Conservation (phyloP, 768 basidiomycete genomes). For the Boletus subparvulus region DNA sequence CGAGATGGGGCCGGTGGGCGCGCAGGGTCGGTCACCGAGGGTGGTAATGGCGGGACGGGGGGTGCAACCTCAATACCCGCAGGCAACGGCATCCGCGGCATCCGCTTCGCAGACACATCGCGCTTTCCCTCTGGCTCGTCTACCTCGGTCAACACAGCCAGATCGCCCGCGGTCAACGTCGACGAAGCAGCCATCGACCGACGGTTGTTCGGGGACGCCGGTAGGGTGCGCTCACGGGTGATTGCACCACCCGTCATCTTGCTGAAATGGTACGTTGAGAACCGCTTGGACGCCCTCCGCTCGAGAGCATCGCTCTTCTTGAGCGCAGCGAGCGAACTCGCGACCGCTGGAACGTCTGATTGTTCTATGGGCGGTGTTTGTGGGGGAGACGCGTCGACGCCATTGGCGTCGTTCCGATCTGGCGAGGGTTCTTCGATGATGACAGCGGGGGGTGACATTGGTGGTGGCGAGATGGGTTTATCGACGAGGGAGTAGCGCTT, state of each 20-base stretch:
- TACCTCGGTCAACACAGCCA: conserved; percentile 71
- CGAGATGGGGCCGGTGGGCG: conserved; percentile 10
- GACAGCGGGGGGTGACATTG: conserved; percentile 47
- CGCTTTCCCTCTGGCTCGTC: conserved; percentile 45
- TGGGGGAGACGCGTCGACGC: conserved; percentile 32
- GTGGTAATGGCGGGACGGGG: conserved; percentile 50
- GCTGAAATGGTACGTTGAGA: conserved; percentile 90
- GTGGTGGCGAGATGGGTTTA: conserved; percentile 50
- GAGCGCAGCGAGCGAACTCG: conserved; percentile 82
- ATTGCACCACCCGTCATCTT: conserved; percentile 75
- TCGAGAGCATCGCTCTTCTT: conserved; percentile 85
- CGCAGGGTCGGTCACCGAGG: conserved; percentile 43
- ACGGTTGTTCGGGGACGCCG: conserved; percentile 59
- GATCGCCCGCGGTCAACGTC: conserved; percentile 64
- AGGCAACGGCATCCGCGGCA: conserved; percentile 39
- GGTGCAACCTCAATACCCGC: conserved; percentile 19
- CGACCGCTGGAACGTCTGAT: conserved; percentile 60
- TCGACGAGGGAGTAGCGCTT: conserved; percentile 82
- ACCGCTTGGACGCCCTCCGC: conserved; percentile 91
- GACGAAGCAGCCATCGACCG: conserved; percentile 65
- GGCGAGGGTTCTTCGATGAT: conserved; percentile 37
- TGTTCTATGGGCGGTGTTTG: conserved; percentile 38
- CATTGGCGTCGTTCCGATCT: conserved; percentile 29
- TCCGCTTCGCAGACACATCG: conserved; percentile 24
- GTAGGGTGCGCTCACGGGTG: conserved; percentile 48